These are phyloP conservation scores for Cyberlindnera misumaiensis DNA, from an alignment of 805 yeast species.

Conservation along the genomic window DNA sequence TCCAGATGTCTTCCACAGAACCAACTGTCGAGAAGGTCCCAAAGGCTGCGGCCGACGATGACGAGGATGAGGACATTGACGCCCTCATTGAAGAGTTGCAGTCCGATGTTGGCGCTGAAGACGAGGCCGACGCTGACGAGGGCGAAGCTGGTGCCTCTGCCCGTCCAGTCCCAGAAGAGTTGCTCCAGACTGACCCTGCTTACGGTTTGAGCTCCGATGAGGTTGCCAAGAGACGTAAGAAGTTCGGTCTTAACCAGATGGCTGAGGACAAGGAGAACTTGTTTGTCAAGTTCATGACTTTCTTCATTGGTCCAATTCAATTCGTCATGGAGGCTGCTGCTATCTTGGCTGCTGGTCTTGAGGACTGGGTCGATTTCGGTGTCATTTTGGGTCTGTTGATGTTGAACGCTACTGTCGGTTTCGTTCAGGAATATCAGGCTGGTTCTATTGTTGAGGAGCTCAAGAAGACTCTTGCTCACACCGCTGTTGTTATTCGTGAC, in stretches of 20 bases:
- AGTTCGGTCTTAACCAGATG: slow-evolving; percentile 86
- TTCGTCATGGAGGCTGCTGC: slow-evolving; percentile 98
- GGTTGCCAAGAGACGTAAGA: slow-evolving; percentile 78
- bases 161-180: slow-evolving; percentile 80
- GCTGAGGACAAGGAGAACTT: slow-evolving; percentile 81
- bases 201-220: slow-evolving; percentile 74
- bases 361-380: slow-evolving; percentile 99
- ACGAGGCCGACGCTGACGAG: slow-evolving; percentile 39
- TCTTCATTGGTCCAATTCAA: slow-evolving; percentile 93
- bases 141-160: slow-evolving; percentile 48
- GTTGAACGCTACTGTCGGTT: slow-evolving; percentile 91
- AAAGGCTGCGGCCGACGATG: slow-evolving; percentile 46
- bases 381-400: slow-evolving; percentile 83
- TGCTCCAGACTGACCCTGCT: slow-evolving; percentile 74
- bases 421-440: slow-evolving; percentile 95
- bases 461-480: slow-evolving; percentile 89
- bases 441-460: slow-evolving; percentile 96
- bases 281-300: slow-evolving; percentile 72
- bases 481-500: slow-evolving; percentile 81
- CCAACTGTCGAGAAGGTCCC: slow-evolving; percentile 51
- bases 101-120: slow-evolving; percentile 50
- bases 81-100: slow-evolving; percentile 75
- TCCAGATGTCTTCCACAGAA: slow-evolving; percentile 29
- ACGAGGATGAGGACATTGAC: slow-evolving; percentile 63
- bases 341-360: slow-evolving; percentile 88